These are phyloP conservation scores for Agrocybe pediades DNA, from an alignment of 768 basidiomycete species.

Conservation along the genomic window DNA sequence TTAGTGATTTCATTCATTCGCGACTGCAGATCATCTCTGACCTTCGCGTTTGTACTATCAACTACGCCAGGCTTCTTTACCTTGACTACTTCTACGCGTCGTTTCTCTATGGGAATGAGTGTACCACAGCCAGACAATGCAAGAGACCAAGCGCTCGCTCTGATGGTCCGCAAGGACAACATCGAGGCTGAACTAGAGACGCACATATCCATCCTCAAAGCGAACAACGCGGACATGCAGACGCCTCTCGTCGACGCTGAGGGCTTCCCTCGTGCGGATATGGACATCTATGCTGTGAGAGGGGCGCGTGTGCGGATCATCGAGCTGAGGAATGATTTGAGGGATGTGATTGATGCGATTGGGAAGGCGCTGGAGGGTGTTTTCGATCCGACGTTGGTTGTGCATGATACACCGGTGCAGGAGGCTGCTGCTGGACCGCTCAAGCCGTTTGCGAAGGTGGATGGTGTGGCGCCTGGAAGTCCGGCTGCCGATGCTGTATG, in stretches of 20 bases:
- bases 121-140: conserved; percentile 45
- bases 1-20: not conserved
- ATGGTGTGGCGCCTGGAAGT: conserved; percentile 77
- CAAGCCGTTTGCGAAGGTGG: conserved; percentile 77
- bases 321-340: conserved; percentile 79
- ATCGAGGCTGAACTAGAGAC: conserved; percentile 73
- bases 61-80: not conserved
- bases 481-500: conserved; percentile 82
- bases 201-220: conserved; percentile 61
- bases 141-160: conserved; percentile 57
- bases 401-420: too few species aligned
- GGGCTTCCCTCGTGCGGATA: conserved; percentile 87
- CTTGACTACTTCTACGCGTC: not conserved
- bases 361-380: conserved; percentile 68
- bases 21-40: not conserved
- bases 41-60: too few species aligned
- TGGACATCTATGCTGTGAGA: conserved; percentile 82
- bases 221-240: conserved; percentile 64
- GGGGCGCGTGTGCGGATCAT: conserved; percentile 77
- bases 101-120: not conserved
- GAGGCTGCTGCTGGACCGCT: too few species aligned
- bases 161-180: conserved; percentile 69
- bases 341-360: conserved; percentile 64
- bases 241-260: conserved; percentile 82
- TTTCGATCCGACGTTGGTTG: conserved; percentile 49